Base-by-base conservation (phyloP, 169 alveolate species). In the Blepharisma undulans region DNA sequence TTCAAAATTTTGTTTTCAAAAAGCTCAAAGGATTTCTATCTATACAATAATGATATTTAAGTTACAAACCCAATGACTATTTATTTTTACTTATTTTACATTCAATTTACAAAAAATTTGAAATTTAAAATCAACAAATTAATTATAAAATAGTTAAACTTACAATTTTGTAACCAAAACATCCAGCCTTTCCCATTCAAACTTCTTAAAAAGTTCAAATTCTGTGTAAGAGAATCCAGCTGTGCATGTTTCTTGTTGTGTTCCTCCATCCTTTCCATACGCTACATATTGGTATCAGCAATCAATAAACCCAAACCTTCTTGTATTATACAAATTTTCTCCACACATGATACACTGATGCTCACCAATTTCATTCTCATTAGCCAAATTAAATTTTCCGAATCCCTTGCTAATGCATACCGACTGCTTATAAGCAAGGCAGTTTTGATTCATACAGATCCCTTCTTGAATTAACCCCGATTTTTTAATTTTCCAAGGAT, bases 381-480 rank as follows among this genome's bases (percentile, higher is more conserved):
- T 34, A 22, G 10, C 78, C 1, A 82, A 10, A 27, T 86, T 85
- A 72, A 86, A 86, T 19, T 71, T n/a, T n/a, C 91, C 91, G 5
- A 86, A 25, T 2, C 91, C 80, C n/a, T n/a, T 27, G 91, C 72
- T 71, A n/a, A 86, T 21, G 29, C 34, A 71, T 25, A 86, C 84
- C 30, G 59, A 61, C 36, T 86, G 84, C 61, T 86, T 86, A 32
- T 86, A 86, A 61, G 91, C 91, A 22, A 32, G 27, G 66, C 91
- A 86, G n/a, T 32, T 29, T 25, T 21, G 33, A 32, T 86, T 86
- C 72, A 61, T 71, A 10, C 91, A 86, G n/a, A 27, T 27, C 8
- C 76, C 91, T 30, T 72, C 91, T 30, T 61, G 32, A 22, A 86
- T 32, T 71, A 86, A 72, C 22, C 91, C 91, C n/a, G 91, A 21